A percentile compares a stretch with the other conserved stretches of the same genome.
These are phyloP conservation scores for Marasmius fiardii DNA, from an alignment of 1,284 basidiomycete genomes.

Conservation along the genomic window DNA sequence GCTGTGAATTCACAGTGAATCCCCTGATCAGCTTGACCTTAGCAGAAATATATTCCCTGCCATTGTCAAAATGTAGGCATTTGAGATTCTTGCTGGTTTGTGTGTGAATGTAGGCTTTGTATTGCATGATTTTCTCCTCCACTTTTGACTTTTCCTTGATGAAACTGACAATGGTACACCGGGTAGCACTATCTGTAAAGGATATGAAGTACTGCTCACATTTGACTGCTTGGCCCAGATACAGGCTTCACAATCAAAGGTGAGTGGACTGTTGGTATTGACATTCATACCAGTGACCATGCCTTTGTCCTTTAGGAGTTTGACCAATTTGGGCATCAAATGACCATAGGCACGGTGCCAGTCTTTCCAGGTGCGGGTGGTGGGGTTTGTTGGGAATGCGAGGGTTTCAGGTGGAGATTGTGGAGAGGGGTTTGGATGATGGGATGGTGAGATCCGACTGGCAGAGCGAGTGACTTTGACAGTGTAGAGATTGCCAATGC, in stretches of 20 bases:
- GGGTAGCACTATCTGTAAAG: slow-evolving; percentile 27
- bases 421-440: slow-evolving; percentile 13
- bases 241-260: slow-evolving; percentile 19
- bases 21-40: neutral
- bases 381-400: neutral
- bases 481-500: neutral
- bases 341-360: slow-evolving; percentile 23
- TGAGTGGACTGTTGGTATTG: neutral
- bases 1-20: slow-evolving; percentile 1
- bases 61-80: neutral
- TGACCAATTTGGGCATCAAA: slow-evolving; percentile 9
- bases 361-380: slow-evolving; percentile 16
- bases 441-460: slow-evolving; percentile 14
- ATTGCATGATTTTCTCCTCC: neutral
- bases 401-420: too few relatives aligned
- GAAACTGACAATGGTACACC: slow-evolving; percentile 21
- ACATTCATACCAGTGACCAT: slow-evolving; percentile 14
- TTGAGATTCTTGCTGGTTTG: neutral
- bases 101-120: neutral
- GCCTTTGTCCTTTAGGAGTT: slow-evolving; percentile 18
- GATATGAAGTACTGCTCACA: slow-evolving; percentile 26
- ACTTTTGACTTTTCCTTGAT: slow-evolving; percentile 21
- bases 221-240: slow-evolving; percentile 22
- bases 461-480: neutral
- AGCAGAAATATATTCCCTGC: neutral